Percentiles rank a stretch among this genome's conserved stretches.
Evolutionary conservation across 2,329 filamentous ascomycete species (phyloP).

Genomic region (Ceratocystis cubensis): DNA sequence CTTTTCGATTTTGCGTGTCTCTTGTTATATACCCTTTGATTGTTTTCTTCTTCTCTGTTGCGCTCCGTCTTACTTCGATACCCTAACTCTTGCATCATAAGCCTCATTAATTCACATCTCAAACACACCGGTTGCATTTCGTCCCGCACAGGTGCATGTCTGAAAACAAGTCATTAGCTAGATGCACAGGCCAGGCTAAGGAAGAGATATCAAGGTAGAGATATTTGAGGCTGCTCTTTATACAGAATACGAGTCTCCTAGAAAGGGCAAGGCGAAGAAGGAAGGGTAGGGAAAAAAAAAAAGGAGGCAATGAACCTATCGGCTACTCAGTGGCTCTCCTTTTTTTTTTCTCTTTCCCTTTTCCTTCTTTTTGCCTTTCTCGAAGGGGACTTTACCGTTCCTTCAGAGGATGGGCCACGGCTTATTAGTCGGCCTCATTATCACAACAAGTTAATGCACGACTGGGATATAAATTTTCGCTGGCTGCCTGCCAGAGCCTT

Average conservation of each 20-base stretch:
- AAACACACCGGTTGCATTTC: not conserved
- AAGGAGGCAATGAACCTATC: not conserved
- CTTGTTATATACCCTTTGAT: conserved; percentile 1
- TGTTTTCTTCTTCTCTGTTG: not conserved
- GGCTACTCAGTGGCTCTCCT: too few species aligned
- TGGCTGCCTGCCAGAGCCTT: not conserved
- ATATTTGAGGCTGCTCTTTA: not conserved
- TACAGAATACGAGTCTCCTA: not conserved
- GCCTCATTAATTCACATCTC: not conserved
- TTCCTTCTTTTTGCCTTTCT: not conserved
- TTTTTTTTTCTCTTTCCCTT: not conserved
- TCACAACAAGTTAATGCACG: conserved; percentile 10
- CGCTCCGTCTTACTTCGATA: not conserved
- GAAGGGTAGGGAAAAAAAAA: not conserved
- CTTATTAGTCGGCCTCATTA: conserved; percentile 12
- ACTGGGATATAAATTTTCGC: conserved; percentile 4
- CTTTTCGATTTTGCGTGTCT: not conserved
- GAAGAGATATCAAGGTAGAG: not conserved
- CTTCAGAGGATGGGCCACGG: conserved; percentile 11
- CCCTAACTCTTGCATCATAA: not conserved
- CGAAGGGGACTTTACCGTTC: conserved; percentile 1
- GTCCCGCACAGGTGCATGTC: not conserved
- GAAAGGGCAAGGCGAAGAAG: not conserved
- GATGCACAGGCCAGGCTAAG: not conserved
- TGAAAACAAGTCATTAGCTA: not conserved